Evolutionary conservation across 768 basidiomycete genomes (phyloP).

Genomic region (Holtermanniella nyarrowii): DNA sequence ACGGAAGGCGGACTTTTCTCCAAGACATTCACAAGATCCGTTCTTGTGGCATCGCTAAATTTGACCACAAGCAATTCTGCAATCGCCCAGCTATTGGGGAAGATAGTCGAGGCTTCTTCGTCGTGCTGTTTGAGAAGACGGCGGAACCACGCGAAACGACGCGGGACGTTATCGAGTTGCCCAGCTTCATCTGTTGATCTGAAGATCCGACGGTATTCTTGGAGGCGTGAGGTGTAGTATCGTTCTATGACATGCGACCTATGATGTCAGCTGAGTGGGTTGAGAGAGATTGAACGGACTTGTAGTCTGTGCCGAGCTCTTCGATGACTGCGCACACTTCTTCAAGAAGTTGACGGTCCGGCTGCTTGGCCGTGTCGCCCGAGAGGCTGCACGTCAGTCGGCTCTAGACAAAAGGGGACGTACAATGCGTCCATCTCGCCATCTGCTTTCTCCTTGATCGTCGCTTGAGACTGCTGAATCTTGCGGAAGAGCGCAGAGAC

Average conservation of each 20-base stretch:
- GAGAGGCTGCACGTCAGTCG: slow-evolving; percentile 51
- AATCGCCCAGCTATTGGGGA: slow-evolving; percentile 78
- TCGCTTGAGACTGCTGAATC: slow-evolving; percentile 72
- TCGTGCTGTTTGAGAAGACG: slow-evolving; percentile 76
- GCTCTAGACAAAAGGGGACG: slow-evolving; percentile 35
- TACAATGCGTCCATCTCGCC: slow-evolving; percentile 87
- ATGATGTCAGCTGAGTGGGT: not conserved
- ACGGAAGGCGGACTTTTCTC: slow-evolving; percentile 70
- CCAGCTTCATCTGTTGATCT: slow-evolving; percentile 84
- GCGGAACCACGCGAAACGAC: slow-evolving; percentile 92
- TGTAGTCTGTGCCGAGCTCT: slow-evolving; percentile 74
- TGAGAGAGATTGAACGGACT: slow-evolving; percentile 39
- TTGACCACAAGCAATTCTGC: slow-evolving; percentile 69
- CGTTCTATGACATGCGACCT: slow-evolving; percentile 66
- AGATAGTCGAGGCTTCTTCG: slow-evolving; percentile 69
- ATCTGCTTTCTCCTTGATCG: slow-evolving; percentile 68
- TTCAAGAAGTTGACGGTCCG: slow-evolving; percentile 56
- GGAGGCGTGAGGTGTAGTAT: slow-evolving; percentile 78
- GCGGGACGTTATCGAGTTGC: slow-evolving; percentile 83
- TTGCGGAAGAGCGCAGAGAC: slow-evolving; percentile 69
- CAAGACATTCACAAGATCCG: slow-evolving; percentile 69
- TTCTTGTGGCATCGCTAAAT: slow-evolving; percentile 87
- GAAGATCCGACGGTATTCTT: slow-evolving; percentile 94
- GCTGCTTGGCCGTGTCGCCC: slow-evolving; percentile 57
- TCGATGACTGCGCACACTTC: slow-evolving; percentile 86